Percentiles rank a stretch among this genome's conserved stretches.
Conservation (phyloP, 1,284 basidiomycete genomes). For the Macrocystidia cucumis region DNA sequence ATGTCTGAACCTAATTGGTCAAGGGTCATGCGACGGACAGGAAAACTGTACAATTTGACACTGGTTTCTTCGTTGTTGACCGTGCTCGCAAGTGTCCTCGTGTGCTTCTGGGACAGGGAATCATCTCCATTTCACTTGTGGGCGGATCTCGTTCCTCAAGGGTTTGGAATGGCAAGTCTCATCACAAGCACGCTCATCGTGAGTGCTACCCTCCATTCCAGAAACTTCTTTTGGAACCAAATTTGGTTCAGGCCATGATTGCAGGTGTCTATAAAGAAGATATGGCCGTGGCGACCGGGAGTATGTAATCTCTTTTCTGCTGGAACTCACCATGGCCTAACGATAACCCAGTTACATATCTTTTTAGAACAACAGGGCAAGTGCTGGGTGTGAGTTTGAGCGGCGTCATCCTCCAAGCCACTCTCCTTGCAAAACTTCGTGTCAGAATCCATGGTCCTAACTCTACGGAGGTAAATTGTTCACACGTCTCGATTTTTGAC, state of each 20-base stretch:
- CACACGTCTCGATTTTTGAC: conserved; percentile 12
- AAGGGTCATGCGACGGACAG: conserved; percentile 79
- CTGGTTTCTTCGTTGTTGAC: conserved; percentile 47
- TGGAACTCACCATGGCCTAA: conserved; percentile 6
- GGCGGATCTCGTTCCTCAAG: conserved; percentile 72
- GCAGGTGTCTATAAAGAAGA: conserved; percentile 75
- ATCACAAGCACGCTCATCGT: conserved; percentile 83
- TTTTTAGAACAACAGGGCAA: conserved; percentile 87
- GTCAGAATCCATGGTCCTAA: conserved; percentile 69
- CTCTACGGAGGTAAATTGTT: conserved; percentile 54
- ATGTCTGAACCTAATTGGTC: conserved; percentile 10
- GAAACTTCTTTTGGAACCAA: conserved; percentile 7
- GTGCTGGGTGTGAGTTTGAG: conserved; percentile 84
- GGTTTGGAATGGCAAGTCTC: conserved; percentile 76
- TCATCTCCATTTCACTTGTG: conserved; percentile 63
- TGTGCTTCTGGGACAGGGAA: conserved; percentile 55
- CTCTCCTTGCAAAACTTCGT: conserved; percentile 62
- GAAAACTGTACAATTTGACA: conserved; percentile 72
- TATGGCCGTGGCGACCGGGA: conserved; percentile 81
- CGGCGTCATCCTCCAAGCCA: conserved; percentile 73
- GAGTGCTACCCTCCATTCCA: conserved; percentile 11
- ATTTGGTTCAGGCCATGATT: conserved; percentile 65
- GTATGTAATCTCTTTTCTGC: conserved; percentile 41
- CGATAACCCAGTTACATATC: conserved; percentile 65
- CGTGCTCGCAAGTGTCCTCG: conserved; percentile 46